These are phyloP conservation scores for Rhodotorula sp. DNA, from an alignment of 1,284 basidiomycete genomes.

Conservation along the genomic window DNA sequence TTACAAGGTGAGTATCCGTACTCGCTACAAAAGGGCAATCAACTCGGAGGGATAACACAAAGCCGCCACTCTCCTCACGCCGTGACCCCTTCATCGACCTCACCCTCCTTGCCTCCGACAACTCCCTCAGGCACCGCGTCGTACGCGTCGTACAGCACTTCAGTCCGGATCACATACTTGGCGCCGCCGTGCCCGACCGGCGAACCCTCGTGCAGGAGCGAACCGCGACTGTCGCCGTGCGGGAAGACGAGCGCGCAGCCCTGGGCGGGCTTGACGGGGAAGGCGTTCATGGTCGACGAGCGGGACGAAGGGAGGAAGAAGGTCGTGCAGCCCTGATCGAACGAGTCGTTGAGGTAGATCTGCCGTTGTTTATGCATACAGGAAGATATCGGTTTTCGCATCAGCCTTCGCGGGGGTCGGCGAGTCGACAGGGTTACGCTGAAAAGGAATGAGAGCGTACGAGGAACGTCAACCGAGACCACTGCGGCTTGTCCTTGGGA, in stretches of 20 bases:
- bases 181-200: slow-evolving; percentile 49
- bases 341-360: slow-evolving; percentile 59
- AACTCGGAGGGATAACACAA: too few relatives aligned
- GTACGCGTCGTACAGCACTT: slow-evolving; percentile 35
- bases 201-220: slow-evolving; percentile 45
- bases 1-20: too few relatives aligned
- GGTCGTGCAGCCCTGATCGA: slow-evolving; percentile 57
- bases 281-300: slow-evolving; percentile 55
- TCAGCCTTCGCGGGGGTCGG: too few relatives aligned
- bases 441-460: slow-evolving; percentile 1
- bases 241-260: slow-evolving; percentile 60
- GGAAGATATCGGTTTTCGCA: background rate
- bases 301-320: slow-evolving; percentile 57
- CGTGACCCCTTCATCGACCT: slow-evolving; percentile 1
- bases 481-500: slow-evolving; percentile 45
- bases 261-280: slow-evolving; percentile 55
- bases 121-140: background rate
- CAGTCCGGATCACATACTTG: slow-evolving; percentile 54
- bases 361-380: background rate
- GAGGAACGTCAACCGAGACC: slow-evolving; percentile 59
- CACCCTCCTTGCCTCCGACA: slow-evolving; percentile 2
- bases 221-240: slow-evolving; percentile 48
- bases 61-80: background rate
- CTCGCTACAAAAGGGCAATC: too few relatives aligned
- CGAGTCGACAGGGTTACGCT: background rate